These are phyloP conservation scores for Paecilomyces sp. DNA, from an alignment of 2,329 filamentous ascomycete species.

Conservation along the genomic window DNA sequence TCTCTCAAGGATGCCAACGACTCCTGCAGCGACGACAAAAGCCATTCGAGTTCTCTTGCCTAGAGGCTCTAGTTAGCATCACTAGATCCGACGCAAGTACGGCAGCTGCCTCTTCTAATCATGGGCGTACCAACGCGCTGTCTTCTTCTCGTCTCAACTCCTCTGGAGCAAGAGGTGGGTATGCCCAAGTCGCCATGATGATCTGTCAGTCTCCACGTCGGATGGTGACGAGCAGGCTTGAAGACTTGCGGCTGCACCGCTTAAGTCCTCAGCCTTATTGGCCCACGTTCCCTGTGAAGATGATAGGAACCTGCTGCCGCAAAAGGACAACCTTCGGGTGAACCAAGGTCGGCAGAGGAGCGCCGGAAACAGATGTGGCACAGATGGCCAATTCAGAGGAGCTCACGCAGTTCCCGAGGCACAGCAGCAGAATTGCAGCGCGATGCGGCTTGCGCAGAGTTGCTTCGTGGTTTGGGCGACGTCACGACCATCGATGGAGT, in stretches of 20 bases:
- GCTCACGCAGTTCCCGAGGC: not conserved
- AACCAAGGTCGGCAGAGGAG: not conserved
- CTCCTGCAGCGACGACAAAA: constrained; percentile 54
- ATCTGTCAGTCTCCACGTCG: constrained; percentile 1
- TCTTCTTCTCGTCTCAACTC: constrained; percentile 48
- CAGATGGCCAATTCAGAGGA: not conserved
- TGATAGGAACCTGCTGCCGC: not conserved
- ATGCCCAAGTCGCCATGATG: constrained; percentile 55
- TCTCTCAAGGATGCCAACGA: constrained; percentile 56
- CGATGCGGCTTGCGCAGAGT: not conserved
- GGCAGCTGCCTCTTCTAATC: not conserved
- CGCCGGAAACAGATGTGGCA: not conserved
- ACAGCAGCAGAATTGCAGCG: not conserved
- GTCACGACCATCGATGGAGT: not conserved
- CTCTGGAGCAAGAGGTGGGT: constrained; percentile 49
- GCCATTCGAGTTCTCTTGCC: constrained; percentile 57
- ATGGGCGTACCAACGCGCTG: constrained; percentile 42
- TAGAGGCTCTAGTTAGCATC: constrained; percentile 18
- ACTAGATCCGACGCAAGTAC: not conserved
- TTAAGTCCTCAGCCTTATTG: not conserved
- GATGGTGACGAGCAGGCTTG: not conserved
- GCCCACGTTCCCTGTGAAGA: not conserved
- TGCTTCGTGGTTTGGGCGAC: not conserved
- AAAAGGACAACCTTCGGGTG: not conserved
- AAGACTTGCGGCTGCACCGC: not conserved